These are phyloP conservation scores for Persicaria tinctoria DNA, from an alignment of 148 eudicot species.

Conservation along the genomic window DNA sequence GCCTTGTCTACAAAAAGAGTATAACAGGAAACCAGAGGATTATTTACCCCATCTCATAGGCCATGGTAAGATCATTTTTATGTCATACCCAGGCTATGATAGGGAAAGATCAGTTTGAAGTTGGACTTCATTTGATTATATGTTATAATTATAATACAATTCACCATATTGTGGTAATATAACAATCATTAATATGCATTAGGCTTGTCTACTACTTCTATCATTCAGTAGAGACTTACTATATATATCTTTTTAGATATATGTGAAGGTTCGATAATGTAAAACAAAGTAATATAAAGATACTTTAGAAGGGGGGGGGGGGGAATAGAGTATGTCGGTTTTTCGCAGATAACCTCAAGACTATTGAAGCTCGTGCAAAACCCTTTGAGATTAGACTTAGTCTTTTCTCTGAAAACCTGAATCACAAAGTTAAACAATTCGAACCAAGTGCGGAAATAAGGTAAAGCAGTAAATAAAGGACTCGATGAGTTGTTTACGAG, in stretches of 20 bases:
- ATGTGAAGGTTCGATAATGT: too few species aligned
- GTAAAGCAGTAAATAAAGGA: too few species aligned
- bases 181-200: slow-evolving; percentile 15
- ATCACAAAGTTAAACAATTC: too few species aligned
- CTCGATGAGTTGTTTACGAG: too few species aligned
- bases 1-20: slow-evolving; percentile 76
- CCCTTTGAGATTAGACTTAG: too few species aligned
- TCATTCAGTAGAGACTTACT: not conserved
- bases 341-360: too few species aligned
- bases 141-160: not conserved
- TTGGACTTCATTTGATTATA: not conserved
- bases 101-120: not conserved
- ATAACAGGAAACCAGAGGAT: slow-evolving; percentile 82
- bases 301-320: too few species aligned
- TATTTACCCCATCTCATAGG: slow-evolving; percentile 92
- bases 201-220: slow-evolving; percentile 33
- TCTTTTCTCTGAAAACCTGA: too few species aligned
- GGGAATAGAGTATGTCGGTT: too few species aligned
- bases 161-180: not conserved
- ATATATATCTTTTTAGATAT: not conserved
- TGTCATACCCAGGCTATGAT: not conserved
- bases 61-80: slow-evolving; percentile 56
- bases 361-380: too few species aligned
- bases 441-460: too few species aligned
- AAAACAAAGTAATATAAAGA: too few species aligned